A percentile compares a stretch with the other conserved stretches of the same genome.
Evolutionary conservation across 2,329 filamentous ascomycete species (phyloP).

Genomic region (Akanthomyces muscarius): DNA sequence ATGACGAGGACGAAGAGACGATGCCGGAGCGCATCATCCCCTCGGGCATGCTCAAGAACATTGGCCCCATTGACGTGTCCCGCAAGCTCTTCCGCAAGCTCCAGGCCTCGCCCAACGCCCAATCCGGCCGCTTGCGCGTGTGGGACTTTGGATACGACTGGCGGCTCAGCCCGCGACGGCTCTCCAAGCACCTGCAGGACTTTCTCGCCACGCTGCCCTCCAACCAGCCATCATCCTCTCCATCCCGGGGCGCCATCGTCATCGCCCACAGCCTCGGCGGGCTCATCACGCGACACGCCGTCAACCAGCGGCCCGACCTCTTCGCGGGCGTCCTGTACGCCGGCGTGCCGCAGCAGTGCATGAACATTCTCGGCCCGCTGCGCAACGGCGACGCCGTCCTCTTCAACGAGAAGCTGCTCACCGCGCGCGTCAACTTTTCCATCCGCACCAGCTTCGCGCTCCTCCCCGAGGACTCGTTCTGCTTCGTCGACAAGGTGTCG

Average conservation of each 20-base stretch:
- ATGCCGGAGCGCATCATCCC: constrained; percentile 82
- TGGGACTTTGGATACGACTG: constrained; percentile 96
- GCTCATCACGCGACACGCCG: constrained; percentile 79
- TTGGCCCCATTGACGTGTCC: constrained; percentile 88
- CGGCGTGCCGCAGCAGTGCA: constrained; percentile 77
- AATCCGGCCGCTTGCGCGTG: constrained; percentile 66
- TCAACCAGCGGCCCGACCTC: constrained; percentile 79
- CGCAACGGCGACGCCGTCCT: constrained; percentile 91
- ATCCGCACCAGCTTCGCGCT: constrained; percentile 82
- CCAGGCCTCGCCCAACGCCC: constrained; percentile 67
- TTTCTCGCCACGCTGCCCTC: constrained; percentile 73
- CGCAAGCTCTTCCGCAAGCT: constrained; percentile 76
- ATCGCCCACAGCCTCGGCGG: constrained; percentile 87
- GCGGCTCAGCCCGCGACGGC: constrained; percentile 75
- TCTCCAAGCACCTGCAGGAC: constrained; percentile 66
- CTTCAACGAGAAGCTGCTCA: constrained; percentile 82
- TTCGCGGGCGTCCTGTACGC: constrained; percentile 84
- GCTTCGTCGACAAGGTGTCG: constrained; percentile 80
- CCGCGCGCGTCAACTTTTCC: constrained; percentile 89
- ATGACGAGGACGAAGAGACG: constrained; percentile 74
- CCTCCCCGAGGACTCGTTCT: constrained; percentile 79
- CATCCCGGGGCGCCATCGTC: constrained; percentile 67
- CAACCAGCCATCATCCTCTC: constrained; percentile 56
- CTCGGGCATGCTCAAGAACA: constrained; percentile 84
- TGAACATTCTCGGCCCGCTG: constrained; percentile 87